Evolutionary conservation across 495 filamentous ascomycete species (phyloP).

Genomic region (Hyaloscypha variabilis): DNA sequence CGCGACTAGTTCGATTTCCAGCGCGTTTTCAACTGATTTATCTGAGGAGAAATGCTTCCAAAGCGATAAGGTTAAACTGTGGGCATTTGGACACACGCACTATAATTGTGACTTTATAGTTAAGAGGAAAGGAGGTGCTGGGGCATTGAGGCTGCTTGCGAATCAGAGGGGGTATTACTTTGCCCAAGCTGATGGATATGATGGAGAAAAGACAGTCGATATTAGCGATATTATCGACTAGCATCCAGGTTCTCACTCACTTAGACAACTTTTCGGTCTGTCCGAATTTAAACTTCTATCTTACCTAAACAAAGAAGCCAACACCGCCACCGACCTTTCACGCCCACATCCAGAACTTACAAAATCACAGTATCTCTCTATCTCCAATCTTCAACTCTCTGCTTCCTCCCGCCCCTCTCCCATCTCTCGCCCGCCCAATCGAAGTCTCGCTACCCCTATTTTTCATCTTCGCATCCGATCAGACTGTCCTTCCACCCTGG

Average conservation of each 20-base stretch:
- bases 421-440: conserved; percentile 3
- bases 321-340: conserved; percentile 2
- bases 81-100: conserved; percentile 61
- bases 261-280: neutral
- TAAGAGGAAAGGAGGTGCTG: conserved; percentile 12
- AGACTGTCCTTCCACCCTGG: conserved; percentile 20
- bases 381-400: conserved; percentile 19
- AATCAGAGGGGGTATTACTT: conserved; percentile 19
- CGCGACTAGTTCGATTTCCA: conserved; percentile 40
- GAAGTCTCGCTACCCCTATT: conserved; percentile 11
- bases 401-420: conserved; percentile 15
- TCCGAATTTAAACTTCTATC: conserved; percentile 2
- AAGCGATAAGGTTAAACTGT: conserved; percentile 44
- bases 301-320: neutral
- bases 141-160: conserved; percentile 19
- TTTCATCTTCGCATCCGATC: conserved; percentile 19
- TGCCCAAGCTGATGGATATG: conserved; percentile 16
- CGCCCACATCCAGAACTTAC: neutral
- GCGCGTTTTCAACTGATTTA: conserved; percentile 52
- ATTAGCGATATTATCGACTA: conserved; percentile 5
- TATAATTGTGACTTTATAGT: conserved; percentile 47
- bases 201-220: conserved; percentile 16
- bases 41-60: conserved; percentile 46
- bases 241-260: conserved; percentile 2
- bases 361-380: conserved; percentile 19